A percentile compares a stretch with the other conserved stretches of the same genome.
phyloP scores from a whole-genome alignment of 2,329 filamentous ascomycete genomes.

The Mycosphaerelloides madeirae region DNA sequence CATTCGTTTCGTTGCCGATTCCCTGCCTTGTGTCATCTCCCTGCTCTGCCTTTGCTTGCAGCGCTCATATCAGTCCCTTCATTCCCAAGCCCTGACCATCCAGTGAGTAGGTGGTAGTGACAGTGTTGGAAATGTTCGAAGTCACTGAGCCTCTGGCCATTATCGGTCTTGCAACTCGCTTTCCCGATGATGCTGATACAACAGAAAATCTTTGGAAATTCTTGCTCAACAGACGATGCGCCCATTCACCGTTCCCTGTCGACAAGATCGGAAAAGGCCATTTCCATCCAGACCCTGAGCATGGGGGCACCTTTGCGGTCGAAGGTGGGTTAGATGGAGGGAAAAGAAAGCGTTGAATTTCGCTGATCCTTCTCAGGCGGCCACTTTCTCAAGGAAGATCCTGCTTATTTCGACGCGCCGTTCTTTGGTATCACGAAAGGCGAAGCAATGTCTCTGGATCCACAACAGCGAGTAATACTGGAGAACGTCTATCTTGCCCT shows the following conservation, averaged over 20 bases:
- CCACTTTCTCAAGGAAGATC: slow-evolving; percentile 17
- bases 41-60: no score
- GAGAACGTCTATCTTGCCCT: slow-evolving; percentile 21
- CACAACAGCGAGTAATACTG: slow-evolving; percentile 18
- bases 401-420: slow-evolving; percentile 12
- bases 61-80: no score
- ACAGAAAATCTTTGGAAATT: background rate
- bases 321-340: background rate
- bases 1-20: no score
- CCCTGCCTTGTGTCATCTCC: no score
- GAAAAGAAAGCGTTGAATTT: background rate
- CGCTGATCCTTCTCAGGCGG: background rate
- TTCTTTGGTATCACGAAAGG: slow-evolving; percentile 18
- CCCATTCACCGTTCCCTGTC: background rate
- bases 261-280: background rate
- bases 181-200: background rate
- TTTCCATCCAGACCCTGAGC: background rate
- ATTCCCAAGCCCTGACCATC: no score
- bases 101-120: no score
- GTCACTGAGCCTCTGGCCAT: background rate
- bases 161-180: background rate
- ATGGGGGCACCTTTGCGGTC: background rate
- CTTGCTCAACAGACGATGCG: background rate
- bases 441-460: slow-evolving; percentile 19
- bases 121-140: background rate